Base-by-base conservation (phyloP, 768 basidiomycete species). In the Serendipita indica region DNA sequence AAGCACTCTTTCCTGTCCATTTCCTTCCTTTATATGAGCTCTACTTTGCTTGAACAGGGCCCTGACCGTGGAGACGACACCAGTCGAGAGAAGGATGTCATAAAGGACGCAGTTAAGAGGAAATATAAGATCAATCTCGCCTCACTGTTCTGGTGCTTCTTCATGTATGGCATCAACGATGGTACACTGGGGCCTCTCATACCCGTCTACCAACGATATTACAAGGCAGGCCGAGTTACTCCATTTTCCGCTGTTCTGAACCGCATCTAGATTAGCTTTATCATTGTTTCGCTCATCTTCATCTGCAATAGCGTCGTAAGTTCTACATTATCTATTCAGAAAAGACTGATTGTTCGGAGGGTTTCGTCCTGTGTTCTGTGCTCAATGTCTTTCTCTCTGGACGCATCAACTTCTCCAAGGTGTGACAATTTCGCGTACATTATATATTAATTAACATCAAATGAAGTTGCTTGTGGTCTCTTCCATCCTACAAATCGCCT, bases 251-350 rank as follows among this genome's bases (percentile, higher is more conserved):
- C 45, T n/a, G 12, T 28, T 16, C 49, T 54, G n/a, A 54, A 10
- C 10, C 10, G 30, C n/a, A 33, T 28, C 1, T 57, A 73, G 74
- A 64, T 75, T 43, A 68, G 70, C 20, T 75, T 71, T 61, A 64
- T 67, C 1, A 63, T 69, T 27, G 74, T 76, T 2, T 76, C 75
- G 25, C 58, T 77, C 14, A 66, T 76, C 4, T 77, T 74, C 60
- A 72, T 76, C 6, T 69, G 71, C 58, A 67, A 70, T n/a, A 74
- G 71, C 58, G 57, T 66, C 7, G 75, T 72, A 43, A 22, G 72
- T 69, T 28, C 3, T 32, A 54, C 32, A 25, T 30, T 54, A 54
- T 54, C n/a, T 33, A 10, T 28, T 54, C 22, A 54, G 1, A 30
- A n/a, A 27, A 28, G 22, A 28, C 10, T 10, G 32, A 54, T 20